phyloP scores from a whole-genome alignment of 345 rosid species.

The Eucalyptus guilfoylei region DNA sequence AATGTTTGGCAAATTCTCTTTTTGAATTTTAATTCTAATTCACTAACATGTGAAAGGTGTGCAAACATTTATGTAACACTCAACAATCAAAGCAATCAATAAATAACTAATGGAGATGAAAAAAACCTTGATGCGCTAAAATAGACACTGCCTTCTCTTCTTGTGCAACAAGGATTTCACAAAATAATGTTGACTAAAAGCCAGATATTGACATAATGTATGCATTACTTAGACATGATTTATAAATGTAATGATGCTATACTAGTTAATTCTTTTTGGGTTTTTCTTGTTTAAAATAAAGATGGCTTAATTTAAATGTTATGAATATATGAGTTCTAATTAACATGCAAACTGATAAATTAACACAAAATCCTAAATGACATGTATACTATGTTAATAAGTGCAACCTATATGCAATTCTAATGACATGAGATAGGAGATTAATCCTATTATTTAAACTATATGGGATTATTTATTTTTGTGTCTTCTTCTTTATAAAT shows the following conservation, averaged over 20 bases:
- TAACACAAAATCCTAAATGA: not conserved
- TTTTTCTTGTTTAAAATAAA: no score
- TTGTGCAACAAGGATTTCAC: not conserved
- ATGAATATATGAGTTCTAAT: no score
- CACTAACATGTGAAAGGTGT: not conserved
- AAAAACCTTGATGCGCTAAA: not conserved
- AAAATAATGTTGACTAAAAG: not conserved
- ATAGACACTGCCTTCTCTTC: not conserved
- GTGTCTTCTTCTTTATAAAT: no score
- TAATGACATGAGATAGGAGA: not conserved
- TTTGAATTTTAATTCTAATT: no score
- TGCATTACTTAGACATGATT: not conserved
- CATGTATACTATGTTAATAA: no score
- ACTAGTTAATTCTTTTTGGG: no score
- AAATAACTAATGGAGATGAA: not conserved
- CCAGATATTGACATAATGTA: not conserved
- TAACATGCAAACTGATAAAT: no score
- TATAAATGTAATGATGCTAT: no score
- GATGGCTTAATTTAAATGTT: no score
- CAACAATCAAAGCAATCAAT: not conserved
- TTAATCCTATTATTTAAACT: not conserved
- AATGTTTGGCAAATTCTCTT: not conserved
- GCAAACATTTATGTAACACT: no score
- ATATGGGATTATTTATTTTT: not conserved
- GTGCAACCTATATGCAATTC: not conserved